Evolutionary conservation across 2,329 filamentous ascomycete genomes (phyloP).

Genomic region (Talaromyces funiculosus): DNA sequence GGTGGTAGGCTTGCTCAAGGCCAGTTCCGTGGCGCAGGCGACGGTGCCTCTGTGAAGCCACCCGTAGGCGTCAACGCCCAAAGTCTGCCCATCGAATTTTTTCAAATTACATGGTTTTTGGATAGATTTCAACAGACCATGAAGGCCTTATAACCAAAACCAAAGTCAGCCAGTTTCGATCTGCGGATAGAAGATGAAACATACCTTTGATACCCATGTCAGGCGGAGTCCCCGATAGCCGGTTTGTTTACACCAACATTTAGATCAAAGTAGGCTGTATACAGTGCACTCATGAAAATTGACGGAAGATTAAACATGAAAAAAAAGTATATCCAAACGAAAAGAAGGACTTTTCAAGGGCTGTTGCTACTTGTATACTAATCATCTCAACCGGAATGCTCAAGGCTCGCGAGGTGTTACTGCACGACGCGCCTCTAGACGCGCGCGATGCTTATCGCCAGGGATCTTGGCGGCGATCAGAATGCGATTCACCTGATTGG

Average conservation of each 20-base stretch:
- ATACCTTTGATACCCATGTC: constrained; percentile 44
- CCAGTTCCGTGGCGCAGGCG: constrained; percentile 84
- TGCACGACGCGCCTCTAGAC: constrained; percentile 10
- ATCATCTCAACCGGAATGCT: constrained; percentile 10
- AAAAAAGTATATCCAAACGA: not conserved
- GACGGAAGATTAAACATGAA: constrained; percentile 9
- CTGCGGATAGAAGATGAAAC: not conserved
- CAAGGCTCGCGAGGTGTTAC: constrained; percentile 2
- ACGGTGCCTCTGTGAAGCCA: constrained; percentile 95
- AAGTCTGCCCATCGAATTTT: constrained; percentile 77
- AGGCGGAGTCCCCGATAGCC: constrained; percentile 25
- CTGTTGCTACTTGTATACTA: not conserved
- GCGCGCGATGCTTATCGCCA: constrained; percentile 12
- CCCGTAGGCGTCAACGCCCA: constrained; percentile 95
- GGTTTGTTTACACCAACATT: constrained; percentile 23
- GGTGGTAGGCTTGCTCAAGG: constrained; percentile 76
- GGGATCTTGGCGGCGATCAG: not conserved
- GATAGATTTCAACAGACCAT: constrained; percentile 92
- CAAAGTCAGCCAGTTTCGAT: not conserved
- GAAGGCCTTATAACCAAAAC: constrained; percentile 58
- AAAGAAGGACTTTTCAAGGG: not conserved
- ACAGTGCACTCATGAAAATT: constrained; percentile 10
- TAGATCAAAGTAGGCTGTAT: constrained; percentile 10
- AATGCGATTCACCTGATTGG: constrained; percentile 1
- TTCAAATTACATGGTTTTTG: constrained; percentile 83